phyloP scores from a whole-genome alignment of 2,329 filamentous ascomycete genomes.

The Aspergillus niger region DNA sequence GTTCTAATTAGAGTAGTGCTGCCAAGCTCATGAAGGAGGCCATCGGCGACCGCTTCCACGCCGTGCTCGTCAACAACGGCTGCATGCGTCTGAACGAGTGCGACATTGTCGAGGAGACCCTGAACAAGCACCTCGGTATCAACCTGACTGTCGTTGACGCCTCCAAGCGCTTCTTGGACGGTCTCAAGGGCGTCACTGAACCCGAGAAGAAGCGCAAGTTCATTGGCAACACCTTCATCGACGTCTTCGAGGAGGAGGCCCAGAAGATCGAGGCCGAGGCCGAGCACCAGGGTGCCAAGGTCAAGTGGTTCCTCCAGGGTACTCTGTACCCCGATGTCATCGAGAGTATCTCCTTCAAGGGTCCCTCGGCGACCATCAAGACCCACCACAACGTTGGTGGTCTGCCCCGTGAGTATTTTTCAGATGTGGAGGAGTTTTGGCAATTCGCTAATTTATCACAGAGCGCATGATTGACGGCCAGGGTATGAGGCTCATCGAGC shows the following conservation, averaged over 20 bases:
- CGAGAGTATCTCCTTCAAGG: constrained; percentile 72
- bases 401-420: constrained; percentile 10
- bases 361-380: constrained; percentile 71
- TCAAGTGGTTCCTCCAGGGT: constrained; percentile 86
- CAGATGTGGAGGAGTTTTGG: no score
- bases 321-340: constrained; percentile 76
- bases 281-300: constrained; percentile 67
- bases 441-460: not conserved
- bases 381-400: constrained; percentile 59
- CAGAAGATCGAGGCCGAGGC: constrained; percentile 72
- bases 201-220: constrained; percentile 91
- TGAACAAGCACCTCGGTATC: constrained; percentile 79
- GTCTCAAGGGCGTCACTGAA: constrained; percentile 72
- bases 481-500: constrained; percentile 64
- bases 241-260: constrained; percentile 80
- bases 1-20: constrained; percentile 42
- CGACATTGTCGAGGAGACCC: constrained; percentile 74
- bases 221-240: constrained; percentile 79
- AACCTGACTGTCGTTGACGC: constrained; percentile 88
- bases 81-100: constrained; percentile 85
- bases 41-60: constrained; percentile 82
- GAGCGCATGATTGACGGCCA: constrained; percentile 55
- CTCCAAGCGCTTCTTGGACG: constrained; percentile 71
- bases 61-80: constrained; percentile 83
- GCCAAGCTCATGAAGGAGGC: constrained; percentile 84